A percentile compares a stretch with the other conserved stretches of the same genome.
These are phyloP conservation scores for Ophiocordyceps camponoti-rufipedis DNA, from an alignment of 2,329 filamentous ascomycete species.

Conservation along the genomic window DNA sequence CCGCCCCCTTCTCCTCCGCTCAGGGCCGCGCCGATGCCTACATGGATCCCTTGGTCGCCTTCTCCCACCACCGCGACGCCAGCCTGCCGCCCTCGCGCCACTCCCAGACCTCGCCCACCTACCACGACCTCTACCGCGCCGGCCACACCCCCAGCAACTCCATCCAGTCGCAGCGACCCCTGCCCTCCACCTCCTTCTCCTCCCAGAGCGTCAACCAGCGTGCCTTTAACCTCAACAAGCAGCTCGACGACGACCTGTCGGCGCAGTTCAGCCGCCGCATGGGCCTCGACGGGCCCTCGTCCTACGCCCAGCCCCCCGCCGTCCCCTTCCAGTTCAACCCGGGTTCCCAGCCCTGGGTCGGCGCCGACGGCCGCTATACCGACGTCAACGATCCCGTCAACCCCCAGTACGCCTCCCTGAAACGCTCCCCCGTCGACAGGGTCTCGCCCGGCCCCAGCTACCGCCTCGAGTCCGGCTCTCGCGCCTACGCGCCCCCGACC, in stretches of 20 bases:
- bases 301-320: conserved; percentile 8
- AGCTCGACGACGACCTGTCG: conserved; percentile 19
- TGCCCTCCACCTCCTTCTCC: conserved; percentile 26
- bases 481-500: conserved; percentile 10
- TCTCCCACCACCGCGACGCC: conserved; percentile 28
- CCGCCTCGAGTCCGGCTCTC: conserved; percentile 11
- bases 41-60: conserved; percentile 13
- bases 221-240: conserved; percentile 17
- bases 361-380: conserved; percentile 13
- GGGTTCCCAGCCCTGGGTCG: conserved; percentile 25
- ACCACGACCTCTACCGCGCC: conserved; percentile 13
- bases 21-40: conserved; percentile 19
- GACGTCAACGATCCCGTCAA: conserved; percentile 13
- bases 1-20: conserved; percentile 9
- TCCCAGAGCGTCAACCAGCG: conserved; percentile 21
- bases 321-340: conserved; percentile 27
- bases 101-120: conserved; percentile 24
- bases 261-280: conserved; percentile 15
- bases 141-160: conserved; percentile 24
- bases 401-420: conserved; percentile 10
- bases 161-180: conserved; percentile 27
- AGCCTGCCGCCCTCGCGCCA: conserved; percentile 38
- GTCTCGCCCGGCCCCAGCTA: conserved; percentile 15
- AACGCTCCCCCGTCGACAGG: conserved; percentile 21
- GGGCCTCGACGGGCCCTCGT: conserved; percentile 13